Percentiles rank a stretch among this genome's conserved stretches.
Conservation (phyloP, 306 rosid species). For the Sindora glabra region DNA sequence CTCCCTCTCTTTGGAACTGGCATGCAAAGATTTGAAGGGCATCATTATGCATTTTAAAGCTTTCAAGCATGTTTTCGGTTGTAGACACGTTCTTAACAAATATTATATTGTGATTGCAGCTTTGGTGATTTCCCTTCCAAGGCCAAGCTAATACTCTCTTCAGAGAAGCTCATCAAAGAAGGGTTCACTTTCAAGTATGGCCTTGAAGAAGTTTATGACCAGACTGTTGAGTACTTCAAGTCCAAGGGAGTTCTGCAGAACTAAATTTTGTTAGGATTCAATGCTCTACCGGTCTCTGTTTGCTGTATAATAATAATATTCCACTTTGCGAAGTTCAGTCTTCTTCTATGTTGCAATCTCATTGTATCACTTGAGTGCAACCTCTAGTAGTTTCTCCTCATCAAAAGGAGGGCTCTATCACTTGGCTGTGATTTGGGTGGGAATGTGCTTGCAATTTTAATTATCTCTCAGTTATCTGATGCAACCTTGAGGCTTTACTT, state of each 20-base stretch:
- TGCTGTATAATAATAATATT: background rate
- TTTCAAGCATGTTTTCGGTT: background rate
- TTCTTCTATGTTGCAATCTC: background rate
- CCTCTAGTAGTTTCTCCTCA: background rate
- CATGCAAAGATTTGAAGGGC: background rate
- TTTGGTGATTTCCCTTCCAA: conserved; percentile 50
- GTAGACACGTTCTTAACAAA: background rate
- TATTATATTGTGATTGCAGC: conserved; percentile 33
- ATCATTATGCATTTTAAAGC: background rate
- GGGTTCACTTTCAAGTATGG: conserved; percentile 65
- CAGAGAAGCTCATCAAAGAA: conserved; percentile 67
- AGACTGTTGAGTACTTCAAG: conserved; percentile 59
- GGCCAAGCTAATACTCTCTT: conserved; percentile 49
- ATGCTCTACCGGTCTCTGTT: background rate
- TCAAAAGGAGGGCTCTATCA: background rate
- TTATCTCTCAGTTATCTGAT: background rate
- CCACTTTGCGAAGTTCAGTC: background rate
- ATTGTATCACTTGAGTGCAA: background rate
- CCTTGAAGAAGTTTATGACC: conserved; percentile 54
- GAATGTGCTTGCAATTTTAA: background rate
- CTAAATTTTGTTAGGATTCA: conserved; percentile 9
- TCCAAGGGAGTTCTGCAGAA: conserved; percentile 43
- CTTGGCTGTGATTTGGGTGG: background rate
- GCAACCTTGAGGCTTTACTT: background rate
- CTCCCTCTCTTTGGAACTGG: background rate